Conservation (phyloP, 2,329 filamentous ascomycete species). For the Amylocarpus encephaloides region DNA sequence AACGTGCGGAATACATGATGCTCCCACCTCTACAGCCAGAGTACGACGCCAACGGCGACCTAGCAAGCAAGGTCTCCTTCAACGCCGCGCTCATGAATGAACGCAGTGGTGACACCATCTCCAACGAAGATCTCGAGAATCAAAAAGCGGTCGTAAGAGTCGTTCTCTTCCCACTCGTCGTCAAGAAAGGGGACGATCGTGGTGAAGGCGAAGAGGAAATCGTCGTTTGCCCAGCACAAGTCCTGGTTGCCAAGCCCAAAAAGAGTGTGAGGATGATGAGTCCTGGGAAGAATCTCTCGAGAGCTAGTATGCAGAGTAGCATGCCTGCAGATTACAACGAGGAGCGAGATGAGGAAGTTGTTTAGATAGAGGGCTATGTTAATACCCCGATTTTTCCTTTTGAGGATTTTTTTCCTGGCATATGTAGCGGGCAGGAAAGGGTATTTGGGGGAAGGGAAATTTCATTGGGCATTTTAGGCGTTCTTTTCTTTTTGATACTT, state of each 20-base stretch:
- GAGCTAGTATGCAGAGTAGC: slow-evolving; percentile 29
- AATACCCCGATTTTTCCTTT: neutral
- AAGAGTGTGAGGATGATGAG: slow-evolving; percentile 25
- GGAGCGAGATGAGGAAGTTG: neutral
- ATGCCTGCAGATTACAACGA: slow-evolving; percentile 24
- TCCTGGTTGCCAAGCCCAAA: slow-evolving; percentile 60
- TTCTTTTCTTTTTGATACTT: too few relatives aligned
- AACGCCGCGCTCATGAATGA: slow-evolving; percentile 95
- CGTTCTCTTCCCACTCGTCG: slow-evolving; percentile 91
- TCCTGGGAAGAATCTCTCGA: slow-evolving; percentile 22
- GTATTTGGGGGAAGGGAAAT: too few relatives aligned
- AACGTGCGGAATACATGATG: slow-evolving; percentile 98
- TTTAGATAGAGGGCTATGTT: neutral
- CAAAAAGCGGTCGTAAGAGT: slow-evolving; percentile 75
- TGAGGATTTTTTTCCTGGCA: neutral
- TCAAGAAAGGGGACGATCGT: slow-evolving; percentile 87
- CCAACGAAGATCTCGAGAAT: slow-evolving; percentile 75
- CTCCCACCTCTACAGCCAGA: slow-evolving; percentile 89
- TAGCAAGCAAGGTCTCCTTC: slow-evolving; percentile 82
- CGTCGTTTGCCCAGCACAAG: slow-evolving; percentile 91
- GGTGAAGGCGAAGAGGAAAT: slow-evolving; percentile 90
- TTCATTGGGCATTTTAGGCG: too few relatives aligned
- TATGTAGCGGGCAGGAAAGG: neutral
- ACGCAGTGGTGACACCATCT: slow-evolving; percentile 59
- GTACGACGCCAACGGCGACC: slow-evolving; percentile 88